Evolutionary conservation across 345 rosid genomes (phyloP).

Genomic region (Firmiana major): DNA sequence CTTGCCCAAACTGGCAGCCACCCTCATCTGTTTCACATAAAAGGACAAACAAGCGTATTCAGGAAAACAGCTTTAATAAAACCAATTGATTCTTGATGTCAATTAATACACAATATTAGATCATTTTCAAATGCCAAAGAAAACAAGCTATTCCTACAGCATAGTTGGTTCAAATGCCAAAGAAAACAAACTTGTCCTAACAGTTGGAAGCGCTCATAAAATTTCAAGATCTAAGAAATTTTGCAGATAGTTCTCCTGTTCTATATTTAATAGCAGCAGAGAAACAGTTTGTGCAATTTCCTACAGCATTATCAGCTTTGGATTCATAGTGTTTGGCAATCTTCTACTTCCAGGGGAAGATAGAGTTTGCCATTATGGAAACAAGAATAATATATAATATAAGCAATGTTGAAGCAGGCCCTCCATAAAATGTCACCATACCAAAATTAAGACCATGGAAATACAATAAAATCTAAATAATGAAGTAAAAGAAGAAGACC

Average conservation of each 20-base stretch:
- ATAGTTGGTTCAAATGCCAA: not conserved
- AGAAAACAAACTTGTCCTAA: not conserved
- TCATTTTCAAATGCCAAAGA: not conserved
- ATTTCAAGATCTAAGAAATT: not conserved
- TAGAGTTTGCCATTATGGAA: not conserved
- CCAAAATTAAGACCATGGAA: not conserved
- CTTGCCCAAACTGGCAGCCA: slow-evolving; percentile 35
- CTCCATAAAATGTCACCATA: not conserved
- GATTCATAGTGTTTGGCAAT: not conserved
- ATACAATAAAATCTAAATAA: not conserved
- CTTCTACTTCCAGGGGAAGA: not conserved
- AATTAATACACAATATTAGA: not conserved
- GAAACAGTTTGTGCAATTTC: not conserved
- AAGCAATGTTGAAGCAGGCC: not conserved
- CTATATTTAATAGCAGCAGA: not conserved
- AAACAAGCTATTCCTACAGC: not conserved
- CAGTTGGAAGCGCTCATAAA: not conserved
- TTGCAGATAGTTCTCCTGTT: not conserved
- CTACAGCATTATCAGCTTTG: not conserved
- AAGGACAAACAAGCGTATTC: slow-evolving; percentile 3
- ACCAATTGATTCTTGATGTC: not conserved
- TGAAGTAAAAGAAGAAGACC: slow-evolving; percentile 28
- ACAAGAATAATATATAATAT: not conserved
- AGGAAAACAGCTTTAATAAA: not conserved
- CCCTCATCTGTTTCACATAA: slow-evolving; percentile 31